Percentiles rank a stretch among this genome's conserved stretches.
Conservation (phyloP, 2,329 filamentous ascomycete species). For the Fusarium sp. region DNA sequence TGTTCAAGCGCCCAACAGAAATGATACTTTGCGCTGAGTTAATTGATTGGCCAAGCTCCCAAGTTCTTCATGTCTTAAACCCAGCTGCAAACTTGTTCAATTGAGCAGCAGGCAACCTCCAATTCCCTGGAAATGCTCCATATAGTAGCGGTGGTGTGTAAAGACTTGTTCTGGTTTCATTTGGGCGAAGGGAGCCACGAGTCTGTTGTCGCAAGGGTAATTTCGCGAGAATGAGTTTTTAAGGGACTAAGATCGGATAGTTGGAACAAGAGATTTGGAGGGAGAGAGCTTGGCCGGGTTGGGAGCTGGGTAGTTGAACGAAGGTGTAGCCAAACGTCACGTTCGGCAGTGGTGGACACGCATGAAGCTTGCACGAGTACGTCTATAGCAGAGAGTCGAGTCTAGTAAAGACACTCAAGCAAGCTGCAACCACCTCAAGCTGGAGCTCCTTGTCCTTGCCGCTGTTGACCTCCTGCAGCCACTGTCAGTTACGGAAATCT, state of each 20-base stretch:
- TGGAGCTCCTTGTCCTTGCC: conserved; percentile 95
- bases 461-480: conserved; percentile 75
- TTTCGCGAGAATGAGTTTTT: conserved; percentile 21
- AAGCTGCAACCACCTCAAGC: conserved; percentile 95
- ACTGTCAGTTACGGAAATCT: conserved; percentile 22
- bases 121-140: conserved; percentile 30
- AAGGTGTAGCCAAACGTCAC: conserved; percentile 20
- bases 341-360: conserved; percentile 18
- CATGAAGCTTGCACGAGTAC: not conserved
- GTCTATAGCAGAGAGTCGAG: conserved; percentile 90
- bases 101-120: conserved; percentile 18
- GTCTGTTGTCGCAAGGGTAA: conserved; percentile 25
- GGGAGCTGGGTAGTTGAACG: conserved; percentile 31
- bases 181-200: conserved; percentile 8
- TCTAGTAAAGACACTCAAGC: conserved; percentile 95
- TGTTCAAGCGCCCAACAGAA: conserved; percentile 18
- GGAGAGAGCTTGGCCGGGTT: conserved; percentile 26
- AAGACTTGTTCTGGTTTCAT: conserved; percentile 6
- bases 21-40: conserved; percentile 1
- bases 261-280: conserved; percentile 22
- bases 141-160: conserved; percentile 17
- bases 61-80: not conserved
- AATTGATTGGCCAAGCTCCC: conserved; percentile 20
- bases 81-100: conserved; percentile 8
- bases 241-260: conserved; percentile 22